Conservation (phyloP, 805 yeast genomes). For the Ogataea angusta region DNA sequence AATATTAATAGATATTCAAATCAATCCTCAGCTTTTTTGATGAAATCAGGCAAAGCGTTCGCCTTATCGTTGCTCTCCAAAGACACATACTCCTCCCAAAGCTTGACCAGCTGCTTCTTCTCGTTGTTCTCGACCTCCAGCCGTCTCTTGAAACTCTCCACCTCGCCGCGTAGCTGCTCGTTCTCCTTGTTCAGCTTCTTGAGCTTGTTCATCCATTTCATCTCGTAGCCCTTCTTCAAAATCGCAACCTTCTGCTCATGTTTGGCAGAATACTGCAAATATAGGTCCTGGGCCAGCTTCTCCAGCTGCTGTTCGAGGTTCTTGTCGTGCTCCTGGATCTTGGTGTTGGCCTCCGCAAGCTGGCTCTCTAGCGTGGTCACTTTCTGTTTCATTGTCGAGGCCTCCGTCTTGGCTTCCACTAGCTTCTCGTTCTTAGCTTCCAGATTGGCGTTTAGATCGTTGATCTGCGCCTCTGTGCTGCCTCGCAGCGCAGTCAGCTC, state of each 20-base stretch:
- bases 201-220: slow-evolving; percentile 46
- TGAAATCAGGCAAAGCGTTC: slow-evolving; percentile 19
- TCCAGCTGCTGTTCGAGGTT: slow-evolving; percentile 54
- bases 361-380: slow-evolving; percentile 20
- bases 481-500: slow-evolving; percentile 9
- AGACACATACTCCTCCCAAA: slow-evolving; percentile 37
- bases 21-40: slow-evolving; percentile 13
- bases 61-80: slow-evolving; percentile 27
- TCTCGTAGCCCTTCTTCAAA: slow-evolving; percentile 56
- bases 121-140: slow-evolving; percentile 52
- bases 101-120: slow-evolving; percentile 52
- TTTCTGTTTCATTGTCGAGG: slow-evolving; percentile 13
- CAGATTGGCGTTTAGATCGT: slow-evolving; percentile 9
- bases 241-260: slow-evolving; percentile 70
- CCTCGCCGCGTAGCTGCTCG: slow-evolving; percentile 45
- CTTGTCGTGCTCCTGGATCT: slow-evolving; percentile 38
- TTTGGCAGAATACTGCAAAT: slow-evolving; percentile 70
- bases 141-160: slow-evolving; percentile 48
- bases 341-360: slow-evolving; percentile 18
- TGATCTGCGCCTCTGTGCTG: slow-evolving; percentile 9
- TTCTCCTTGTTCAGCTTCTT: slow-evolving; percentile 41
- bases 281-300: slow-evolving; percentile 65
- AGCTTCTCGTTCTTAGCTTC: slow-evolving; percentile 16
- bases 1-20: background rate
- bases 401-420: slow-evolving; percentile 14